A percentile compares a stretch with the other conserved stretches of the same genome.
phyloP scores from a whole-genome alignment of 495 filamentous ascomycete genomes.

The Aspergillus taichungensis region DNA sequence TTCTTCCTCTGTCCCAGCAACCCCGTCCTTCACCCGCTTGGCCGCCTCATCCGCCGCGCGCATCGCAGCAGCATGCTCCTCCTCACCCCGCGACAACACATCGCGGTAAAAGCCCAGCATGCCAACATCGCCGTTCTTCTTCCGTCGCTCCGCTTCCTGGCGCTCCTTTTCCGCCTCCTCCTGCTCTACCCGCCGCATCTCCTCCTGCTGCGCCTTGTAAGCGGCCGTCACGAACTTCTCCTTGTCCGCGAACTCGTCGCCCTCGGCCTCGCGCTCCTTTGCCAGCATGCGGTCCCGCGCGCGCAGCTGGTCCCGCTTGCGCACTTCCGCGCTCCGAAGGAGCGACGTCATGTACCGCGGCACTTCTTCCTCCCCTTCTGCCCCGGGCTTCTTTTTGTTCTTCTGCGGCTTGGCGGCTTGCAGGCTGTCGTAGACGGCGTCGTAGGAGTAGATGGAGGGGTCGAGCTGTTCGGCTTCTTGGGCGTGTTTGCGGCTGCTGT shows the following conservation, averaged over 20 bases:
- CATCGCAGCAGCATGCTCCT: slow-evolving; percentile 58
- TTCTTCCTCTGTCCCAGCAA: slow-evolving; percentile 13
- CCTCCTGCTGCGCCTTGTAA: slow-evolving; percentile 88
- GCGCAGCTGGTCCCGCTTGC: slow-evolving; percentile 81
- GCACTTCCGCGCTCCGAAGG: slow-evolving; percentile 69
- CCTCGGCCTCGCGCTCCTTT: slow-evolving; percentile 84
- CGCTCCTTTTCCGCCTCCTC: slow-evolving; percentile 68
- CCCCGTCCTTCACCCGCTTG: slow-evolving; percentile 41
- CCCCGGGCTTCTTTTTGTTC: slow-evolving; percentile 7
- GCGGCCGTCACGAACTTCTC: slow-evolving; percentile 96
- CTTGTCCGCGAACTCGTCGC: slow-evolving; percentile 89
- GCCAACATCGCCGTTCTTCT: slow-evolving; percentile 55
- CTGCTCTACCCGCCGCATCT: slow-evolving; percentile 65
- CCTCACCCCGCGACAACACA: slow-evolving; percentile 68
- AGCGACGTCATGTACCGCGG: slow-evolving; percentile 82
- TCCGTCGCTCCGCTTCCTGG: slow-evolving; percentile 52
- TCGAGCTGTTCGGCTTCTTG: slow-evolving; percentile 40
- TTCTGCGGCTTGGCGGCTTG: slow-evolving; percentile 31
- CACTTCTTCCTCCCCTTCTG: slow-evolving; percentile 12
- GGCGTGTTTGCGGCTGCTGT: slow-evolving; percentile 39
- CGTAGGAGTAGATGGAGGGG: slow-evolving; percentile 49
- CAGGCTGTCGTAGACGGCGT: slow-evolving; percentile 44
- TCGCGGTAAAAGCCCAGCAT: slow-evolving; percentile 84
- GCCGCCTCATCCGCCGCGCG: slow-evolving; percentile 61
- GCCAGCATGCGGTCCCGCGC: slow-evolving; percentile 82